phyloP scores from a whole-genome alignment of 2,329 filamentous ascomycete genomes.

The Thelonectria olida region DNA sequence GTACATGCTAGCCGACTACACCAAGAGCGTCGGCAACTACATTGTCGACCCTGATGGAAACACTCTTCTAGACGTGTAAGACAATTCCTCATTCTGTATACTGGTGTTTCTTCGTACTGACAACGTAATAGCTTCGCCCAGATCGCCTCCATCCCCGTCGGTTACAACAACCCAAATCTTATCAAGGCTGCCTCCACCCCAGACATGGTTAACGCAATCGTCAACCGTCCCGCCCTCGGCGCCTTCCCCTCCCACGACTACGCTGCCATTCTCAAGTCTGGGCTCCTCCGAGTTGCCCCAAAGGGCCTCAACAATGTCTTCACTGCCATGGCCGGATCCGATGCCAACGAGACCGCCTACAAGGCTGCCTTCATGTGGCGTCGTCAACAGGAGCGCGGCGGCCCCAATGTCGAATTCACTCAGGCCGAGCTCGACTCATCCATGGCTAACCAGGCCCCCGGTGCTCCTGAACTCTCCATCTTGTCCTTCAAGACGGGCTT shows the following conservation, averaged over 20 bases:
- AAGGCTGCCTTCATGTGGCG: slow-evolving; percentile 97
- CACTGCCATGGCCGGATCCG: slow-evolving; percentile 87
- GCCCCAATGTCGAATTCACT: slow-evolving; percentile 80
- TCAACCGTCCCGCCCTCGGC: slow-evolving; percentile 89
- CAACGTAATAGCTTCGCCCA: slow-evolving; percentile 76
- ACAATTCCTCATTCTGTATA: slow-evolving; percentile 14
- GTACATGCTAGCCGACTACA: slow-evolving; percentile 84
- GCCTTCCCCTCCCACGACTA: slow-evolving; percentile 92
- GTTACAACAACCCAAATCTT: slow-evolving; percentile 89
- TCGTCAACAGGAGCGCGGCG: slow-evolving; percentile 82
- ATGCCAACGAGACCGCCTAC: slow-evolving; percentile 94
- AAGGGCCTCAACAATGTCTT: slow-evolving; percentile 89
- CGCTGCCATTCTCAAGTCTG: slow-evolving; percentile 80
- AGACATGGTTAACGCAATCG: slow-evolving; percentile 81
- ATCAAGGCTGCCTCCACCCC: slow-evolving; percentile 75
- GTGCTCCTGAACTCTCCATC: slow-evolving; percentile 81
- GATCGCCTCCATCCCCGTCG: slow-evolving; percentile 91
- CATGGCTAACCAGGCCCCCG: slow-evolving; percentile 84
- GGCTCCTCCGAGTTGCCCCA: slow-evolving; percentile 84
- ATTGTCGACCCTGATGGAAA: slow-evolving; percentile 78
- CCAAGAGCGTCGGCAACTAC: slow-evolving; percentile 82
- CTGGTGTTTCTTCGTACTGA: too few relatives aligned
- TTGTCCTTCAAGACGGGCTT: slow-evolving; percentile 89
- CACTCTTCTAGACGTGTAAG: slow-evolving; percentile 75
- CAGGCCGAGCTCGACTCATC: slow-evolving; percentile 75